Base-by-base conservation (phyloP, 345 rosid species). In the Kernera saxatilis region DNA sequence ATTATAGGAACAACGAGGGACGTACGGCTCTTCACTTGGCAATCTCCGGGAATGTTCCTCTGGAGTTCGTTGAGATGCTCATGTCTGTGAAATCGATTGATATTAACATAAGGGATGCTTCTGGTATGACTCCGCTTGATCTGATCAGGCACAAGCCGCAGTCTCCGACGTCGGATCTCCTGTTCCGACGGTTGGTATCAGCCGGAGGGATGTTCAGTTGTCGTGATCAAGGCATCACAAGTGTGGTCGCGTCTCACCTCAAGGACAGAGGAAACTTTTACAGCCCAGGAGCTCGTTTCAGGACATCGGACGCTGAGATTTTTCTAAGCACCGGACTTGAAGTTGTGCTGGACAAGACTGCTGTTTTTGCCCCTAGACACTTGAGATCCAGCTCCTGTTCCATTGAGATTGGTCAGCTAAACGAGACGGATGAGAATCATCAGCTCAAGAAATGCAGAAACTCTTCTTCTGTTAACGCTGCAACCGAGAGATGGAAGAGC, bases 11-110 rank as follows among this genome's bases (percentile, higher is more conserved):
- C 58, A 85, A 82, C 10, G 88, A 83, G 11, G 91, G 97, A 53
- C 81, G 91, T 37, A 87, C 96, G 25, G 86, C 92, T 29, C 98
- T 90, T 59, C 98, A 93, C 83, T 71, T 75, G 83, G 96, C 98
- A 17, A 83, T 93, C 70, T 41, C 80, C 2, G 91, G 86, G 50
- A 88, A 87, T 50, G 80, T 84, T 56, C 91, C 90, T 27, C 69
- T 80, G 2, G 85, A 87, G 44, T 79, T 86, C 3, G 92, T 87
- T 37, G 83, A 85, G 82, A 82, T 93, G 48, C 82, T 93, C 59
- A 86, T 90, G 84, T 82, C 86, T 45, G 90, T 85, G 22, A 80
- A 51, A 51, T 85, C 82, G 1, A 86, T 88, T 43, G 70, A 88
- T 69, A 86, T 93, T 17, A 93, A 93, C 67, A 66, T 81, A 29